phyloP scores from a whole-genome alignment of 495 filamentous ascomycete genomes.

The Aspergillus cristatus region DNA sequence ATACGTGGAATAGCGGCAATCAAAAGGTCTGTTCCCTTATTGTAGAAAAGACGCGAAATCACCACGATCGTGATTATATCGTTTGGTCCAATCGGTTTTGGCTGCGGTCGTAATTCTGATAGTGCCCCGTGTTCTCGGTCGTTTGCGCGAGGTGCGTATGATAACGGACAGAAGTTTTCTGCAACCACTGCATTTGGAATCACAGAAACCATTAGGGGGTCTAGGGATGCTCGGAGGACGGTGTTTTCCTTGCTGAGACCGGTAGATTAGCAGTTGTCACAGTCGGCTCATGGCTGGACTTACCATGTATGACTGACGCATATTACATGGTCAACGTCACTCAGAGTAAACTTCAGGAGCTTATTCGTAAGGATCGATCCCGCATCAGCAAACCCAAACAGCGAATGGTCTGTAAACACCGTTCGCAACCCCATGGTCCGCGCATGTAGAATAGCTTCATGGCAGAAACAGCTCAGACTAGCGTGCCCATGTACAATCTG shows the following conservation, averaged over 20 bases:
- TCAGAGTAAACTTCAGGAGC: conserved; percentile 87
- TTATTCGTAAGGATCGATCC: conserved; percentile 96
- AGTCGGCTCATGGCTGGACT: no score
- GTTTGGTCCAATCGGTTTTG: conserved; percentile 56
- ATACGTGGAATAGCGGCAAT: conserved; percentile 93
- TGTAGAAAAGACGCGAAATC: conserved; percentile 95
- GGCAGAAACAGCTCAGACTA: conserved; percentile 82
- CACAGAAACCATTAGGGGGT: conserved; percentile 93
- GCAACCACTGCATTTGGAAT: conserved; percentile 97
- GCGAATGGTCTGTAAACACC: conserved; percentile 95
- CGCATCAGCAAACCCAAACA: conserved; percentile 96
- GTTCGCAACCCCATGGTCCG: conserved; percentile 93
- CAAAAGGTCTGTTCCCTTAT: conserved; percentile 93
- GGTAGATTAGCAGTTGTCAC: conserved; percentile 1
- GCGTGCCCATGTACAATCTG: conserved; percentile 97
- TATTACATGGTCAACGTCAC: conserved; percentile 96
- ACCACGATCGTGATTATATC: conserved; percentile 94
- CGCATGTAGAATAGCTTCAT: conserved; percentile 90
- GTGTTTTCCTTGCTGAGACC: conserved; percentile 97
- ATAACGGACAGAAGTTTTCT: conserved; percentile 78
- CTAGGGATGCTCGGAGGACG: conserved; percentile 85
- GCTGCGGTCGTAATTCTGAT: conserved; percentile 35
- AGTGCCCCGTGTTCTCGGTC: conserved; percentile 24
- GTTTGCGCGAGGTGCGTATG: conserved; percentile 24
- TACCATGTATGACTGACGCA: conserved; percentile 98